Conservation (phyloP, 2,329 filamentous ascomycete species). For the Diaporthe australafricana region DNA sequence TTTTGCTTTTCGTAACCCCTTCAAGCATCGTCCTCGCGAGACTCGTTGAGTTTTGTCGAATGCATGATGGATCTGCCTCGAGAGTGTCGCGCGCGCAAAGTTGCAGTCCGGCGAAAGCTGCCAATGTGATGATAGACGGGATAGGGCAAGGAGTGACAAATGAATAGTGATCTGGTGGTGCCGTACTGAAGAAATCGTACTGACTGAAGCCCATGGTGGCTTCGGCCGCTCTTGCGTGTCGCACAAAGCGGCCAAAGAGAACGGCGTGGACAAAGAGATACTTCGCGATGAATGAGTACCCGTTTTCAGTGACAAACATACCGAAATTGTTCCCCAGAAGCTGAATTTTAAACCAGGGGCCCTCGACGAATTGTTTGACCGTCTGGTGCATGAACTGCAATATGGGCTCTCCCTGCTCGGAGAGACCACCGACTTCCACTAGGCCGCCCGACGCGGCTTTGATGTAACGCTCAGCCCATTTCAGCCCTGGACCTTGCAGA, state of each 20-base stretch:
- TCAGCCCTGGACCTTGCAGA: background rate
- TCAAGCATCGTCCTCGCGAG: background rate
- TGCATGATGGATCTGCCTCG: background rate
- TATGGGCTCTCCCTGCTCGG: background rate
- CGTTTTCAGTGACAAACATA: background rate
- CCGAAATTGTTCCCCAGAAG: background rate
- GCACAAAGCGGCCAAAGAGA: background rate
- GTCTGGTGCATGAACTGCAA: background rate
- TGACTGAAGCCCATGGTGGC: background rate
- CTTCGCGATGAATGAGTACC: background rate
- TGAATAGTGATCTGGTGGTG: background rate
- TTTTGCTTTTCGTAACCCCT: background rate
- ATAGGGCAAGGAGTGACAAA: background rate
- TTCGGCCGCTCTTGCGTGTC: background rate
- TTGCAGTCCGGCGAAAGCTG: background rate
- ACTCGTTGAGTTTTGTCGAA: background rate
- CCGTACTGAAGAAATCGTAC: background rate
- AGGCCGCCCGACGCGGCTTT: background rate
- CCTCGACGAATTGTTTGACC: background rate
- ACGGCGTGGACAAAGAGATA: background rate
- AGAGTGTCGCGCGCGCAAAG: background rate
- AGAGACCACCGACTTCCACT: background rate
- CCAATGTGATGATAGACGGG: background rate
- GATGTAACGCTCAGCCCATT: background rate
- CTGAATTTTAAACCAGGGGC: background rate